Conservation (phyloP, 164 flowering plant genomes). For the Sextonia rubra region DNA sequence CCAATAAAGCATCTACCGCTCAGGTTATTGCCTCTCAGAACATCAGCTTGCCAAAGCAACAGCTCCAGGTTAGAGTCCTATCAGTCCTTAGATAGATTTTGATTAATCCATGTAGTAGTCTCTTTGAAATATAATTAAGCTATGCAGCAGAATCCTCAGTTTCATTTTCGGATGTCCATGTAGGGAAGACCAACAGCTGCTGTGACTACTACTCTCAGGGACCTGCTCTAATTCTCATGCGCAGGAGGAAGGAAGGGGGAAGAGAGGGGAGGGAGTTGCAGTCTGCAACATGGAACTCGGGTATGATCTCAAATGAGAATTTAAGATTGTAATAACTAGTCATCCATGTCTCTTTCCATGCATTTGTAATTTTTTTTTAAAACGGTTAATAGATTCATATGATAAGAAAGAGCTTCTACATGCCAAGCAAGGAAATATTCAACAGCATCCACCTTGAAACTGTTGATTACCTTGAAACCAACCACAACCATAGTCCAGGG, state of each 20-base stretch:
- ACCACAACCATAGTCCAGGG: not conserved
- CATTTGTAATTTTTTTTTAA: not conserved
- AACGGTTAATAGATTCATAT: not conserved
- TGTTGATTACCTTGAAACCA: not conserved
- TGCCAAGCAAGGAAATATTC: not conserved
- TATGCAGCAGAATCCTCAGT: no score
- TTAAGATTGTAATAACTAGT: not conserved
- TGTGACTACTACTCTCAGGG: conserved; percentile 20
- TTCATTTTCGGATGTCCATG: not conserved
- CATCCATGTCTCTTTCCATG: not conserved
- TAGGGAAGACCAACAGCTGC: conserved; percentile 16
- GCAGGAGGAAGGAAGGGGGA: not conserved
- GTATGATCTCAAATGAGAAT: not conserved
- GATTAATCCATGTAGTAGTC: no score
- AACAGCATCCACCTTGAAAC: not conserved
- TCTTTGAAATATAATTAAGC: no score
- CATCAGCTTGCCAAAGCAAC: no score
- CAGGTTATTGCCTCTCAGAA: not conserved
- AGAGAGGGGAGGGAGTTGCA: not conserved
- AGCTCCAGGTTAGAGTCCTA: no score
- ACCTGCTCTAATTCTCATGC: conserved; percentile 11
- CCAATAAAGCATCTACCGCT: not conserved
- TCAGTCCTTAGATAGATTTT: no score
- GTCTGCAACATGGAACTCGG: not conserved
- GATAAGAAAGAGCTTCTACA: not conserved